These are phyloP conservation scores for Asterella californica DNA, from an alignment of 225 moss, liverwort and hornwort species.

Conservation along the genomic window DNA sequence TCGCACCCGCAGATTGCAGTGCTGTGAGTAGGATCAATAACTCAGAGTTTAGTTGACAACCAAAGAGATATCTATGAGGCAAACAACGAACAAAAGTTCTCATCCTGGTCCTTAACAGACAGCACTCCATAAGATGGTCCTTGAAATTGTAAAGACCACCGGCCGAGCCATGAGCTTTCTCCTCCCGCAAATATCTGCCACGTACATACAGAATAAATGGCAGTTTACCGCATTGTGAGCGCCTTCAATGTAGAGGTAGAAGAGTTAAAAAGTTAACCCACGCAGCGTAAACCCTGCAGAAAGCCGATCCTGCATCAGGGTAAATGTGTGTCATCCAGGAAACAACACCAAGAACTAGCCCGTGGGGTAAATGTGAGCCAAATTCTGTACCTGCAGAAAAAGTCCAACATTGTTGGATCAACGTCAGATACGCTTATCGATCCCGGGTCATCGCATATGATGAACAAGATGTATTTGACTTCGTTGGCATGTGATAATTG, in stretches of 20 bases:
- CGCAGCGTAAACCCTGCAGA: neutral
- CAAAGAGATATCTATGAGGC: neutral
- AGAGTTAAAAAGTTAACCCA: neutral
- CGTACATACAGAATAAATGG: neutral
- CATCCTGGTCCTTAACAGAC: constrained; percentile 50
- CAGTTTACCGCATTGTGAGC: neutral
- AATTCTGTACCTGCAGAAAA: constrained; percentile 72
- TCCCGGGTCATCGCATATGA: neutral
- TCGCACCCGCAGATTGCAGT: neutral
- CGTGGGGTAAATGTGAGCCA: constrained; percentile 81
- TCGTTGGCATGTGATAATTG: neutral
- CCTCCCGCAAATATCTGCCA: constrained; percentile 86
- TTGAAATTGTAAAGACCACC: constrained; percentile 94
- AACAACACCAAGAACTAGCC: neutral
- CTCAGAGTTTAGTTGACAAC: neutral
- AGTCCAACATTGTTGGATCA: neutral
- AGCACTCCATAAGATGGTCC: constrained; percentile 79
- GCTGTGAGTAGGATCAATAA: neutral
- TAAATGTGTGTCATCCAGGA: neutral
- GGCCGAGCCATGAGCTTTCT: constrained; percentile 96
- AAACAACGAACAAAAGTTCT: neutral
- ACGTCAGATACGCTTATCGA: too few relatives aligned
- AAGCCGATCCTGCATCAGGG: too few relatives aligned
- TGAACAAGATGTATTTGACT: neutral
- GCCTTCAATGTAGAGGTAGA: neutral